Conservation (phyloP, 73 alveolate species). For the Breviolum minutum region DNA sequence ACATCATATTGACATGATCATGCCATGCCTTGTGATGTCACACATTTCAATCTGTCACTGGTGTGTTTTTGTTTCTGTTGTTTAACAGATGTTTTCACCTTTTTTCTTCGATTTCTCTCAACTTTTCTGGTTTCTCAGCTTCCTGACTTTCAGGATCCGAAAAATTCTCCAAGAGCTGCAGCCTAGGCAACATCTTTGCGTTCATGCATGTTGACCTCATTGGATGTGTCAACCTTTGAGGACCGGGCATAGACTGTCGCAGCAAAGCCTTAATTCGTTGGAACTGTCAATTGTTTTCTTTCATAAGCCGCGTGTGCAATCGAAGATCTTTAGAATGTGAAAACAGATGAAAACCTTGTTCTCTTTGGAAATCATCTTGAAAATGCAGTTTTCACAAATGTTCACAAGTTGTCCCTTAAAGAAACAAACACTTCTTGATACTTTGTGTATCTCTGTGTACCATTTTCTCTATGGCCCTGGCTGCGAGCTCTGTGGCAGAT, state of each 20-base stretch:
- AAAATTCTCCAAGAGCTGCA: slow-evolving; percentile 77
- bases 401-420: no score
- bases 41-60: neutral
- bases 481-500: slow-evolving; percentile 17
- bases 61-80: neutral
- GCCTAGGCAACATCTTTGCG: neutral
- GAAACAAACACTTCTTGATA: neutral
- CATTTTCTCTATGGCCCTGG: neutral
- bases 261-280: slow-evolving; percentile 21
- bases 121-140: neutral
- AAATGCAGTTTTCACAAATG: no score
- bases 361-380: neutral
- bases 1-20: no score
- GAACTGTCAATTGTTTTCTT: neutral
- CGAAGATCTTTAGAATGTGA: neutral
- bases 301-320: neutral
- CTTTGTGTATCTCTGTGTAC: neutral
- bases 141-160: slow-evolving; percentile 59
- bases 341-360: neutral
- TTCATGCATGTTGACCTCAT: neutral
- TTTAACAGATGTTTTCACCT: no score
- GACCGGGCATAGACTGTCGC: slow-evolving; percentile 73
- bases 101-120: neutral
- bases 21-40: neutral
- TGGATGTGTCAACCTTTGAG: neutral